Evolutionary conservation across 331 rosid genomes (phyloP).

Genomic region (Rhamnella rubrinervis): DNA sequence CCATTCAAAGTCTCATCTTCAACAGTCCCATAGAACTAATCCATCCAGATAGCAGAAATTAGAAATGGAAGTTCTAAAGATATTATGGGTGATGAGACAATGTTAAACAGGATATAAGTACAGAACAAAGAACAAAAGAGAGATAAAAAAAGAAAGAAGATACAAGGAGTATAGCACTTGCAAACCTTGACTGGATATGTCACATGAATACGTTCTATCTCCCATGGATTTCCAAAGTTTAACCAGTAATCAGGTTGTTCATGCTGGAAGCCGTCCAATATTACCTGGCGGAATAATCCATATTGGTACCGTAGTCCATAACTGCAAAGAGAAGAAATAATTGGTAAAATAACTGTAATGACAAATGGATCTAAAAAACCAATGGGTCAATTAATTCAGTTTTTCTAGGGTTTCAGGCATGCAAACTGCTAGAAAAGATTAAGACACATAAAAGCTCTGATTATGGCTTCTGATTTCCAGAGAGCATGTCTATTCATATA

Average conservation of each 20-base stretch:
- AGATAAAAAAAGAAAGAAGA: too few species aligned
- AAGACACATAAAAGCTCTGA: not conserved
- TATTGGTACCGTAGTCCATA: conserved; percentile 74
- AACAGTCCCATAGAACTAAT: conserved; percentile 61
- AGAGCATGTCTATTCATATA: not conserved
- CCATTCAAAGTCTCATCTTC: conserved; percentile 53
- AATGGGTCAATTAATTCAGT: not conserved
- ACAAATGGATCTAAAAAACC: too few species aligned
- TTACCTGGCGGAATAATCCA: conserved; percentile 71
- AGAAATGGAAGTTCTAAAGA: conserved; percentile 24
- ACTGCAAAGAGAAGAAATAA: conserved; percentile 35
- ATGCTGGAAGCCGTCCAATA: conserved; percentile 70
- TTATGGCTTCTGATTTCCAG: not conserved
- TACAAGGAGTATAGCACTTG: conserved; percentile 21
- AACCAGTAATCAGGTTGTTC: conserved; percentile 82
- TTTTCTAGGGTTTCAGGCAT: not conserved
- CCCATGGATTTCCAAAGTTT: conserved; percentile 83
- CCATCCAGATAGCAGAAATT: conserved; percentile 28
- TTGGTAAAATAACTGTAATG: not conserved
- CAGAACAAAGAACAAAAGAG: conserved; percentile 1
- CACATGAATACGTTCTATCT: conserved; percentile 66
- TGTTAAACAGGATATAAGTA: conserved; percentile 11
- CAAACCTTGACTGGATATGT: conserved; percentile 74
- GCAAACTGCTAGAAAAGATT: not conserved
- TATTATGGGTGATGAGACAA: conserved; percentile 13